Percentiles rank a stretch among this genome's conserved stretches.
Conservation (phyloP, 257 asterid genomes). For the Oldenlandia corymbosa region DNA sequence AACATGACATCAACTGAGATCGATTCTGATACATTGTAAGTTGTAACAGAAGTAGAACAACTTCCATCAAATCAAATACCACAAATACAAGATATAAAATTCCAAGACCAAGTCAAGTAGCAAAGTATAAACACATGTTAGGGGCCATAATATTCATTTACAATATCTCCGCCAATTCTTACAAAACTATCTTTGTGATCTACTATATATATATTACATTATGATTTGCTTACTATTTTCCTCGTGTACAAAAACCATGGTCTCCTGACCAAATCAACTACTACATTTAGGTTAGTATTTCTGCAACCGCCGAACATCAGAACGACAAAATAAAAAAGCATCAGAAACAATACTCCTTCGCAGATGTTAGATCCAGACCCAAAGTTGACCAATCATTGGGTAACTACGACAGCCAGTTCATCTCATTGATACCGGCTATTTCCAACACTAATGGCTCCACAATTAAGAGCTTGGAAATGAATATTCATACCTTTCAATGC, state of each 20-base stretch:
- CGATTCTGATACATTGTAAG: neutral
- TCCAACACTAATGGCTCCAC: too few relatives aligned
- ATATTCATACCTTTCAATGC: neutral
- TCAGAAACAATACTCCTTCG: neutral
- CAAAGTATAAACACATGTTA: neutral
- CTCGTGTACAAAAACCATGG: slow-evolving; percentile 8
- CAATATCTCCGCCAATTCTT: neutral
- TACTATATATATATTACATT: too few relatives aligned
- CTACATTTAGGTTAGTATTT: neutral
- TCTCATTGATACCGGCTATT: too few relatives aligned
- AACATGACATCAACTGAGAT: too few relatives aligned
- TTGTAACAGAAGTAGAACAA: neutral
- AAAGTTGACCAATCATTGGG: neutral
- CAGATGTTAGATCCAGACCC: neutral
- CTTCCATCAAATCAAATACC: neutral
- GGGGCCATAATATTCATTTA: neutral
- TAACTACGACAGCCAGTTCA: too few relatives aligned
- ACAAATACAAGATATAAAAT: too few relatives aligned
- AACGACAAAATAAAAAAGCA: neutral
- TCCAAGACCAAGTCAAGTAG: too few relatives aligned
- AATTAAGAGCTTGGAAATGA: neutral
- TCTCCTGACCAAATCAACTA: slow-evolving; percentile 1
- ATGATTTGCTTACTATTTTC: slow-evolving; percentile 2
- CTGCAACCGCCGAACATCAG: neutral
- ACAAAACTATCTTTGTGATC: neutral